These are phyloP conservation scores for Coprinellus micaceus DNA, from an alignment of 768 basidiomycete genomes.

Conservation along the genomic window DNA sequence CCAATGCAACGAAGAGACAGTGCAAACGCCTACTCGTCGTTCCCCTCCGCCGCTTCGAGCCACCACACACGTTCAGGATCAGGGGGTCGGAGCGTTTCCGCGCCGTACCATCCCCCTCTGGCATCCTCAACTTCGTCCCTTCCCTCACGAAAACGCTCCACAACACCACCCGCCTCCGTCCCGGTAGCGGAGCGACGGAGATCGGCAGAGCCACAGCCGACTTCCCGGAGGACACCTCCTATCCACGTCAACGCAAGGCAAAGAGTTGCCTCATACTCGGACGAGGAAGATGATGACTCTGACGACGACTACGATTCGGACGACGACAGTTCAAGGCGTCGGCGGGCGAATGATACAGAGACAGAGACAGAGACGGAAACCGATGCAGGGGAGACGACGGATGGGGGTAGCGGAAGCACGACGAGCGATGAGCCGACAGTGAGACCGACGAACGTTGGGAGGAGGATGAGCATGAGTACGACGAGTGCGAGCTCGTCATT, in stretches of 20 bases:
- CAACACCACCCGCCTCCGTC: neutral
- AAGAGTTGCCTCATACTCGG: neutral
- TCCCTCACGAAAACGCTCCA: neutral
- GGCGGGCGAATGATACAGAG: conserved; percentile 18
- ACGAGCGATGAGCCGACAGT: conserved; percentile 87
- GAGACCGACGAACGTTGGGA: conserved; percentile 30
- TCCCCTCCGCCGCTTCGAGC: neutral
- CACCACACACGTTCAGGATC: neutral
- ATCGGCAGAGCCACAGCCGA: neutral
- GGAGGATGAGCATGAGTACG: conserved; percentile 20
- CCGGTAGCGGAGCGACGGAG: neutral
- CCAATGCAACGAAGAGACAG: neutral
- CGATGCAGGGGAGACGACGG: conserved; percentile 37
- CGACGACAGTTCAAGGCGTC: conserved; percentile 3
- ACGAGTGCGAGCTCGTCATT: conserved; percentile 1
- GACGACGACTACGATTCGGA: conserved; percentile 3
- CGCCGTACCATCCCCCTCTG: neutral
- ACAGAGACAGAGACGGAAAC: conserved; percentile 35
- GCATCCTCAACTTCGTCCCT: neutral
- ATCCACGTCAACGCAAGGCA: too few species aligned
- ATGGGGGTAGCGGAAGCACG: conserved; percentile 32
- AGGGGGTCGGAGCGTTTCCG: neutral
- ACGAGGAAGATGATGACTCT: neutral
- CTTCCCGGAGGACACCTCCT: neutral
- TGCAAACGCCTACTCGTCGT: conserved; percentile 1